Evolutionary conservation across 2,329 filamentous ascomycete species (phyloP), one percentile per base, ranked within the genome.

Genomic region (Pseudophaeomoniella oleicola): DNA sequence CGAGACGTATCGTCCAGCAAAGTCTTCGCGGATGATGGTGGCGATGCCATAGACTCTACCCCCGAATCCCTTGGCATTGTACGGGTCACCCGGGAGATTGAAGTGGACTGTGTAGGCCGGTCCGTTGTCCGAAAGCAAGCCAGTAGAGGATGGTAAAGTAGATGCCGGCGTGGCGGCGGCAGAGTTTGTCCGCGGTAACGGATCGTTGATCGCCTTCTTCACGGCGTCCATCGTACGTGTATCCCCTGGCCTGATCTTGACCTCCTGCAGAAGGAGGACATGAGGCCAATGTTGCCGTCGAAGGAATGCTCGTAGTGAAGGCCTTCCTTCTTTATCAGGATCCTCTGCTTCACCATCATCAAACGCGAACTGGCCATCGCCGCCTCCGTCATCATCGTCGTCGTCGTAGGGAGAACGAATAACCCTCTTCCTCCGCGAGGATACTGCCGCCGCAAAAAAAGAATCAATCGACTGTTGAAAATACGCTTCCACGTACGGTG

Each of bases 31-130:
- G 11, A 71, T 44, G 32, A 72, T 57, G 16, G 60, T 63, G 17
- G 60, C 66, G 2, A 73, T 65, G 10, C 69, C 68, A 42, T 72
- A 69, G 1, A 71, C 51, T 40, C 62, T 69, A 2, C 68, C 60
- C 2, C 57, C 62, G 32, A 66, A 66, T 1, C 64, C 67, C 1
- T 54, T 56, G 3, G 64, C 67, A 42, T 73, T 72, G 47, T 60
- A 49, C 18, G 50, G 58, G 46, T 72, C 67, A 3, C 50, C 53
- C 0, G 69, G 67, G 0, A 72, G 54, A 32, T 57, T 63, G 45
- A 67, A 64, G 39, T 63, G 51, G 0, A 61, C 51, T 15, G 51
- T 48, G 42, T 70, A 70, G 3, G 44, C 46, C 3, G 62, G 63
- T 27, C 22, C 22, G 22, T n/a, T n/a, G n/a, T 27, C 22, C n/a